Conservation (phyloP, 2,329 filamentous ascomycete species). For the Alternaria metachromatica region DNA sequence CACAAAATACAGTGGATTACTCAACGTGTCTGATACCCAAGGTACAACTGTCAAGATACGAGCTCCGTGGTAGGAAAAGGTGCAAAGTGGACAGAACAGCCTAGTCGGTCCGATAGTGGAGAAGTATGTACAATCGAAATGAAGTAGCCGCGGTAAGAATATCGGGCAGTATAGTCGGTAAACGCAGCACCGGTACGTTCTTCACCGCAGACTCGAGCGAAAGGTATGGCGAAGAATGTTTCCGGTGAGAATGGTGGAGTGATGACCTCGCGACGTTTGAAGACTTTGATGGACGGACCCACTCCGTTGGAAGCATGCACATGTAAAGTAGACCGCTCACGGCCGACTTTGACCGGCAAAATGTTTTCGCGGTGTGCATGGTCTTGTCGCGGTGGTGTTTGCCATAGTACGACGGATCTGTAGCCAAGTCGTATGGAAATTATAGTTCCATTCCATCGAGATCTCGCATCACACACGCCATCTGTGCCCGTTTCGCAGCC, state of each 20-base stretch:
- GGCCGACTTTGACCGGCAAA: slow-evolving; percentile 26
- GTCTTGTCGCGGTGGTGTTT: neutral
- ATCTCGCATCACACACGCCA: slow-evolving; percentile 87
- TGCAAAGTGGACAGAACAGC: neutral
- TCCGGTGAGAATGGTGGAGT: slow-evolving; percentile 11
- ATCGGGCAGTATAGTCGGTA: neutral
- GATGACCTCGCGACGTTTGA: slow-evolving; percentile 5
- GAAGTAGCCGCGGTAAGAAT: slow-evolving; percentile 1
- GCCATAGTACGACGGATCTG: neutral
- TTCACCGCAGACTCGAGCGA: neutral
- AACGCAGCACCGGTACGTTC: neutral
- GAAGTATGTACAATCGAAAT: slow-evolving; percentile 16
- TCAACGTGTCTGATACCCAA: neutral
- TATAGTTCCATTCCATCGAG: slow-evolving; percentile 73
- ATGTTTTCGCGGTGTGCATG: neutral
- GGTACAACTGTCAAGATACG: neutral
- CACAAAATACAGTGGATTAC: neutral
- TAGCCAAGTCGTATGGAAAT: neutral
- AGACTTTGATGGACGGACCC: slow-evolving; percentile 21
- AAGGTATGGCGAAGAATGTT: slow-evolving; percentile 1
- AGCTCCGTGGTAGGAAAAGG: neutral
- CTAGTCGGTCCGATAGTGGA: slow-evolving; percentile 13
- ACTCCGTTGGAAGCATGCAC: slow-evolving; percentile 17
- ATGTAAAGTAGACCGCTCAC: slow-evolving; percentile 16
- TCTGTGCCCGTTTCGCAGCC: slow-evolving; percentile 89